phyloP scores from a whole-genome alignment of 768 basidiomycete genomes.

The Cystofilobasidium capitatum region DNA sequence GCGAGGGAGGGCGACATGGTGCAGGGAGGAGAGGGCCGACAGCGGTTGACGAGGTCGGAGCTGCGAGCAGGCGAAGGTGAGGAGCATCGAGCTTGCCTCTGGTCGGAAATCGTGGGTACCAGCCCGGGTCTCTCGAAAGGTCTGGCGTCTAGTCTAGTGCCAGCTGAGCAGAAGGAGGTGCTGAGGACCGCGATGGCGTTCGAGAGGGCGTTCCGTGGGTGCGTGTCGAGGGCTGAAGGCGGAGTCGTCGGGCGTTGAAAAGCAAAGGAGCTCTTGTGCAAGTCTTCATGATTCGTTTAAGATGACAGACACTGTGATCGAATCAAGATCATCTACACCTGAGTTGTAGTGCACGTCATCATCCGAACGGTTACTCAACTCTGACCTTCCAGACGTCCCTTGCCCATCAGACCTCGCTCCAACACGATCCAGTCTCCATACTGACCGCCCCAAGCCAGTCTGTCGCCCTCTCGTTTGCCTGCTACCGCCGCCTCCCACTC shows the following conservation, averaged over 20 bases:
- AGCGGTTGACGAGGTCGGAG: neutral
- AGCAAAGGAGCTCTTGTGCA: too few species aligned
- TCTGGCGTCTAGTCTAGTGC: too few species aligned
- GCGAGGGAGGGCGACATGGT: neutral
- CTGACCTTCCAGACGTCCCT: neutral
- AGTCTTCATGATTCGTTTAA: too few species aligned
- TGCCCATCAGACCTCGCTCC: slow-evolving; percentile 5
- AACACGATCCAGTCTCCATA: slow-evolving; percentile 11
- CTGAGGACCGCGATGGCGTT: too few species aligned
- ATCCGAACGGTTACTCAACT: neutral
- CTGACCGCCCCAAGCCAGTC: neutral
- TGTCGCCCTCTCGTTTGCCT: neutral
- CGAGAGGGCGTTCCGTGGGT: too few species aligned
- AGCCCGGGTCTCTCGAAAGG: too few species aligned
- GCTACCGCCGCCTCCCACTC: neutral
- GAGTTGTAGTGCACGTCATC: too few species aligned
- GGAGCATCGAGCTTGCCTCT: neutral
- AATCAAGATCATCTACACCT: neutral
- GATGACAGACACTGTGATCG: too few species aligned
- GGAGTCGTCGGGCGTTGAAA: too few species aligned
- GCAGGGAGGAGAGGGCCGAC: neutral
- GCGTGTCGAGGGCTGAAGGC: too few species aligned
- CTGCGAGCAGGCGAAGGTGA: neutral
- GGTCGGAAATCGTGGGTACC: too few species aligned
- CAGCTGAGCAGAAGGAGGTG: too few species aligned